Conservation (phyloP, 495 filamentous ascomycete species). For the Neurospora tetrasperma region DNA sequence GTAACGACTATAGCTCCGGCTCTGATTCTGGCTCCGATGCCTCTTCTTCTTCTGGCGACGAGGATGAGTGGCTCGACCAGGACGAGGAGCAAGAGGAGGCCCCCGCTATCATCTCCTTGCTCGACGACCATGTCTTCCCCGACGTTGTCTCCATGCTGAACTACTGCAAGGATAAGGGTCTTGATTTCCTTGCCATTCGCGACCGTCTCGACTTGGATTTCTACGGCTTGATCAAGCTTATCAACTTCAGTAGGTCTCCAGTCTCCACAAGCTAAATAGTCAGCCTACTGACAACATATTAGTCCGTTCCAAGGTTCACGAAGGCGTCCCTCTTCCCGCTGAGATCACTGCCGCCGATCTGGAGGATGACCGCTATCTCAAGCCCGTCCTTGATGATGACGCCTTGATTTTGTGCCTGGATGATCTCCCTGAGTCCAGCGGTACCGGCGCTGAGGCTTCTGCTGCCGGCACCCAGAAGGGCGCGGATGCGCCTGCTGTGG, state of each 20-base stretch:
- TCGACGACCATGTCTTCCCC: slow-evolving; percentile 57
- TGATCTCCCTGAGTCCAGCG: slow-evolving; percentile 46
- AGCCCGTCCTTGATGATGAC: slow-evolving; percentile 84
- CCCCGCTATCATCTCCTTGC: slow-evolving; percentile 54
- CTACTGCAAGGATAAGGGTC: slow-evolving; percentile 58
- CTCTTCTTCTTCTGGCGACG: slow-evolving; percentile 29
- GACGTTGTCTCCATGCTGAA: slow-evolving; percentile 57
- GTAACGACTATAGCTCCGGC: slow-evolving; percentile 6
- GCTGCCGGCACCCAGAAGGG: neutral
- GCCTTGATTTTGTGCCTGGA: slow-evolving; percentile 75
- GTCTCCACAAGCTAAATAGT: neutral
- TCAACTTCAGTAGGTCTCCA: slow-evolving; percentile 58
- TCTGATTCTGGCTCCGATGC: slow-evolving; percentile 3
- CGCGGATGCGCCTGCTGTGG: slow-evolving; percentile 18
- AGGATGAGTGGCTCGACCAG: slow-evolving; percentile 75
- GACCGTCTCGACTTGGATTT: slow-evolving; percentile 67
- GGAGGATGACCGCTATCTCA: slow-evolving; percentile 64
- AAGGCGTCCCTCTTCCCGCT: slow-evolving; percentile 39
- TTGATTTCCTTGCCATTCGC: slow-evolving; percentile 61
- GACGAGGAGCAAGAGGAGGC: slow-evolving; percentile 50
- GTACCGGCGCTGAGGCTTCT: slow-evolving; percentile 9
- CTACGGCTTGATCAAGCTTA: slow-evolving; percentile 67
- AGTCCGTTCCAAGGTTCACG: slow-evolving; percentile 34
- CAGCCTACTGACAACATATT: neutral
- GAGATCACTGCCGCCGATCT: slow-evolving; percentile 50